These are phyloP conservation scores for Mucor plumbeus DNA, from an alignment of 371 early-diverging fungal species.

Conservation along the genomic window DNA sequence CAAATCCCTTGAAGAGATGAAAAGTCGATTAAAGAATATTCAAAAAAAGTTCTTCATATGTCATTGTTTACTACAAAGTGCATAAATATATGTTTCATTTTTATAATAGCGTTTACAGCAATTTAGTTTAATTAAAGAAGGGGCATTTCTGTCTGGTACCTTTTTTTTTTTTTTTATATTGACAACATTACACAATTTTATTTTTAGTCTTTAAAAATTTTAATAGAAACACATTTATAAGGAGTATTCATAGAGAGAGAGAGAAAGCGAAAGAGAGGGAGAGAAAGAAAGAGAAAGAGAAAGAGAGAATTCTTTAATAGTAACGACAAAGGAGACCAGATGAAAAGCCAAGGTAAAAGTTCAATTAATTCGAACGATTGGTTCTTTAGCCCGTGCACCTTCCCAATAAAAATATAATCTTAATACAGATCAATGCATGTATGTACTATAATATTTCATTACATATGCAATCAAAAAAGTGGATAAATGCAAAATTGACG, in stretches of 20 bases:
- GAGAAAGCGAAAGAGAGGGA: neutral
- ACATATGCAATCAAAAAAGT: neutral
- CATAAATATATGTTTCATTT: too few relatives aligned
- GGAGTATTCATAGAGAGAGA: too few relatives aligned
- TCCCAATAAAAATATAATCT: neutral
- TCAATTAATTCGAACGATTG: slow-evolving; percentile 5
- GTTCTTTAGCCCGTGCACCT: slow-evolving; percentile 21
- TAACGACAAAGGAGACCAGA: neutral
- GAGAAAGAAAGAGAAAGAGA: too few relatives aligned
- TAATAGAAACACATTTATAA: neutral
- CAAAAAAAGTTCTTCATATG: neutral
- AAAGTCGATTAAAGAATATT: neutral
- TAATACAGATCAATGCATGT: slow-evolving; percentile 1
- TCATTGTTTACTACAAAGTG: neutral
- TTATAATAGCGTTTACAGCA: too few relatives aligned
- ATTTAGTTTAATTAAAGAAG: too few relatives aligned
- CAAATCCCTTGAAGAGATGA: slow-evolving; percentile 8
- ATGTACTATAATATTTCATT: neutral
- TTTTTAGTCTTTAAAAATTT: neutral
- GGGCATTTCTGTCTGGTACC: too few relatives aligned
- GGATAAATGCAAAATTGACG: neutral
- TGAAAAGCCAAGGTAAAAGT: slow-evolving; percentile 3
- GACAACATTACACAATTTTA: slow-evolving; percentile 2
- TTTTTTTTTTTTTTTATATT: neutral
- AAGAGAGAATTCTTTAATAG: too few relatives aligned